Evolutionary conservation across 1,139 yeast genomes (phyloP).

Genomic region (Casaregolazyma lundiana): DNA sequence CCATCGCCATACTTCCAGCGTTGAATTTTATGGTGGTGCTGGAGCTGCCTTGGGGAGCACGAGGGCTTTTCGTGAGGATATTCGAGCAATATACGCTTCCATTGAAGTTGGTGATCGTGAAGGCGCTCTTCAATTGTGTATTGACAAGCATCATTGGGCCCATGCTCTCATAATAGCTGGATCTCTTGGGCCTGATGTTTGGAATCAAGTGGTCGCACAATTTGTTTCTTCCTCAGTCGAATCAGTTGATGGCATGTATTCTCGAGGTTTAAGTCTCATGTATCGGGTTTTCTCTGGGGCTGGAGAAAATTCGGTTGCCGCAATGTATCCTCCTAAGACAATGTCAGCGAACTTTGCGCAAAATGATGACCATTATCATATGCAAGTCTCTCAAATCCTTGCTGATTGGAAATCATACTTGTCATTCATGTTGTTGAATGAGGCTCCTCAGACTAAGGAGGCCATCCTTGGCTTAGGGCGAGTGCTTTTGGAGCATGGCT

Average conservation of each 20-base stretch:
- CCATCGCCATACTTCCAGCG: conserved; percentile 16
- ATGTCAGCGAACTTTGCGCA: conserved; percentile 15
- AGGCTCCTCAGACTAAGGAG: conserved; percentile 29
- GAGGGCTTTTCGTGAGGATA: conserved; percentile 20
- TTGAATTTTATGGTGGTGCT: conserved; percentile 7
- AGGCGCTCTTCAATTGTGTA: conserved; percentile 59
- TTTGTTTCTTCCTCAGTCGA: conserved; percentile 44
- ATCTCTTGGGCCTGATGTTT: conserved; percentile 56
- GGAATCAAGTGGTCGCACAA: conserved; percentile 52
- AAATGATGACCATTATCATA: conserved; percentile 6
- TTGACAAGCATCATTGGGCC: conserved; percentile 69
- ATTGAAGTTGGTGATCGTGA: conserved; percentile 62
- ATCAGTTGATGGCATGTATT: conserved; percentile 20
- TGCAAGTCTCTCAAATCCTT: conserved; percentile 16
- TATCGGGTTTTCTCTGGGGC: conserved; percentile 67
- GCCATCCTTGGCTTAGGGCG: conserved; percentile 34
- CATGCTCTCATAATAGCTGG: conserved; percentile 70
- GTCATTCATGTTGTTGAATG: conserved; percentile 32
- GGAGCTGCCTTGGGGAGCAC: conserved; percentile 15
- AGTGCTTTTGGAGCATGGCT: conserved; percentile 28
- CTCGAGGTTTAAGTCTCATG: conserved; percentile 49
- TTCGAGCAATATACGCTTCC: conserved; percentile 30
- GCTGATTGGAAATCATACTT: conserved; percentile 34
- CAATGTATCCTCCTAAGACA: conserved; percentile 32
- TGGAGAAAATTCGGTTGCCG: conserved; percentile 48